These are phyloP conservation scores for Meira nashicola DNA, from an alignment of 1,284 basidiomycete genomes.

Conservation along the genomic window DNA sequence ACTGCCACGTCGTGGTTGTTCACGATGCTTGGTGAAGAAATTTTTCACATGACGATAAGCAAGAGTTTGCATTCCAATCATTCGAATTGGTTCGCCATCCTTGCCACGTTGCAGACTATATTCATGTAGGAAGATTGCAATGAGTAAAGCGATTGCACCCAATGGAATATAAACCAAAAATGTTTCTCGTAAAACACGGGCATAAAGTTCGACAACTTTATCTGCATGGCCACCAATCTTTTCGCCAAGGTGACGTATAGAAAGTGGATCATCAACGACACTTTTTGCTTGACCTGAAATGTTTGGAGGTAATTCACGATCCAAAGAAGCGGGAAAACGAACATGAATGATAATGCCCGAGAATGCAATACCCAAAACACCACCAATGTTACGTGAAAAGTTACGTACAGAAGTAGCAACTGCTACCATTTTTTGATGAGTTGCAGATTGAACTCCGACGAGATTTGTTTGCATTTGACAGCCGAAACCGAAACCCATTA, in stretches of 20 bases:
- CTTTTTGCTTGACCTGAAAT: background rate
- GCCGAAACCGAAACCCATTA: conserved; percentile 16
- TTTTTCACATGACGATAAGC: too few relatives aligned
- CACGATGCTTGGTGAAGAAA: too few relatives aligned
- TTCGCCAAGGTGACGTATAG: background rate
- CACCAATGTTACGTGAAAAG: conserved; percentile 17
- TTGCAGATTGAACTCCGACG: conserved; percentile 13
- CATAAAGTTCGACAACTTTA: conserved; percentile 6
- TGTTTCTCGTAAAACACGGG: conserved; percentile 5
- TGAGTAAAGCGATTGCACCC: conserved; percentile 9
- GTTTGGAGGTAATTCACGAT: background rate
- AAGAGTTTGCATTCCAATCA: too few relatives aligned
- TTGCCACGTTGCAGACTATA: conserved; percentile 11
- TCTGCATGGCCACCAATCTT: background rate
- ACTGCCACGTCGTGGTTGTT: too few relatives aligned
- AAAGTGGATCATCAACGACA: conserved; percentile 11
- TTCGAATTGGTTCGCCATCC: conserved; percentile 11
- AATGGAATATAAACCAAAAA: conserved; percentile 17
- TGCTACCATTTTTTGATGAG: conserved; percentile 13
- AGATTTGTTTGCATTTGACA: conserved; percentile 19
- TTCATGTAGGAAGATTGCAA: conserved; percentile 13
- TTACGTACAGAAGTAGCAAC: conserved; percentile 19
- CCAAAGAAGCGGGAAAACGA: background rate
- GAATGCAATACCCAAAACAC: conserved; percentile 14
- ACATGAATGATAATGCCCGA: conserved; percentile 9